Evolutionary conservation across 2,329 filamentous ascomycete genomes (phyloP).

Genomic region (Ophiosphaerella herpotricha): DNA sequence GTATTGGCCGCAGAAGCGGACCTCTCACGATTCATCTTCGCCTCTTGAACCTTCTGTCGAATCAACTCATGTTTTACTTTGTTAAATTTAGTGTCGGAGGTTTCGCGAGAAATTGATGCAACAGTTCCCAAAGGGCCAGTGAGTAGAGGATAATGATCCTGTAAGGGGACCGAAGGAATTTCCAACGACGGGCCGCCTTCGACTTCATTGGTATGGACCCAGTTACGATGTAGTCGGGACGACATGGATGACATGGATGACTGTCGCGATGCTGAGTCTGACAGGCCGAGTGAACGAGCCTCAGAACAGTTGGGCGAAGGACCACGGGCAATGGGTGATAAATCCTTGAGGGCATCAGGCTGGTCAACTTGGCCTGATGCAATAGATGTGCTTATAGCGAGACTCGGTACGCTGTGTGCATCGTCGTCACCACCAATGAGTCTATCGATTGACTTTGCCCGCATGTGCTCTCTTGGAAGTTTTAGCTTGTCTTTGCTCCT

Average conservation of each 20-base stretch:
- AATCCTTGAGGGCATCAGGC: slow-evolving; percentile 52
- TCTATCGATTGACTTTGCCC: slow-evolving; percentile 68
- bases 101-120: slow-evolving; percentile 22
- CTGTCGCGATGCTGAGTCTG: slow-evolving; percentile 41
- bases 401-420: slow-evolving; percentile 66
- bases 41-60: slow-evolving; percentile 41
- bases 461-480: slow-evolving; percentile 52
- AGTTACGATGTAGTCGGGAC: slow-evolving; percentile 35
- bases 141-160: slow-evolving; percentile 3
- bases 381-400: slow-evolving; percentile 65
- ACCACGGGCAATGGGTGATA: slow-evolving; percentile 41
- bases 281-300: slow-evolving; percentile 19
- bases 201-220: slow-evolving; percentile 29
- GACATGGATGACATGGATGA: slow-evolving; percentile 47
- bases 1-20: slow-evolving; percentile 26
- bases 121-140: slow-evolving; percentile 8
- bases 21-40: slow-evolving; percentile 32
- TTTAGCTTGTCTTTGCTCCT: slow-evolving; percentile 46
- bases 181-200: slow-evolving; percentile 27
- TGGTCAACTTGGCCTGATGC: slow-evolving; percentile 64
- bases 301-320: slow-evolving; percentile 54
- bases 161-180: slow-evolving; percentile 13
- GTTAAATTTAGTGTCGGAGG: slow-evolving; percentile 38
- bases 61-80: slow-evolving; percentile 47
- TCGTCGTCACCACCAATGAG: slow-evolving; percentile 63